These are phyloP conservation scores for Orychophragmus violaceus DNA, from an alignment of 345 rosid species.

Conservation along the genomic window DNA sequence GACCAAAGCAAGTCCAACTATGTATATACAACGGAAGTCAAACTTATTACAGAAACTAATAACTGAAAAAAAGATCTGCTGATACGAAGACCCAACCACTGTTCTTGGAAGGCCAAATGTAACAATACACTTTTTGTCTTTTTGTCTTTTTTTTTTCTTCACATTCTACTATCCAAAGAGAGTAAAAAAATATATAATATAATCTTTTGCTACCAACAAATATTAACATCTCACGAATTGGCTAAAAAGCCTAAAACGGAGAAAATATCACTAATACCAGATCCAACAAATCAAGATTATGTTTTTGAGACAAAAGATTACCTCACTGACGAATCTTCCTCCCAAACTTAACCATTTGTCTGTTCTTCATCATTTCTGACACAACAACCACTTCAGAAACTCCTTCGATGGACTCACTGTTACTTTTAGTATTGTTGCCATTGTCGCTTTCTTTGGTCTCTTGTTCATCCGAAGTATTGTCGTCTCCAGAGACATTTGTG, in stretches of 20 bases:
- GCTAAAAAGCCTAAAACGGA: constrained; percentile 20
- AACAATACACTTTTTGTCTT: constrained; percentile 11
- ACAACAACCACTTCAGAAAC: constrained; percentile 17
- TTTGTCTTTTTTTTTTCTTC: constrained; percentile 1
- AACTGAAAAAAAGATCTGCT: neutral
- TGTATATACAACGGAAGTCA: constrained; percentile 12
- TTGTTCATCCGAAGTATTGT: constrained; percentile 33
- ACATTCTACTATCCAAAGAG: constrained; percentile 10
- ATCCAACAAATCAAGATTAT: constrained; percentile 5
- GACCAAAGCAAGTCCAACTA: neutral
- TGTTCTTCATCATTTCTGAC: constrained; percentile 11
- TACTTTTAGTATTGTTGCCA: constrained; percentile 14
- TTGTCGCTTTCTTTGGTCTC: constrained; percentile 30
- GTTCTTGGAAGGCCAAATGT: constrained; percentile 25
- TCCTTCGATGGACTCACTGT: constrained; percentile 20
- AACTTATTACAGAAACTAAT: neutral
- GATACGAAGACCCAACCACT: constrained; percentile 22
- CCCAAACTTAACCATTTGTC: neutral
- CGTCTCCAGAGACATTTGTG: constrained; percentile 31
- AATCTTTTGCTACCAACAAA: constrained; percentile 26
- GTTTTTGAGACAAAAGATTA: constrained; percentile 28
- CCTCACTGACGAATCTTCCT: constrained; percentile 37
- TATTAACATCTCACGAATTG: constrained; percentile 29
- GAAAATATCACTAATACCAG: constrained; percentile 13
- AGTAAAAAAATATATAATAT: neutral